Percentiles rank a stretch among this genome's conserved stretches.
Evolutionary conservation across 805 yeast genomes (phyloP).

Genomic region (Lachancea kluyveri): DNA sequence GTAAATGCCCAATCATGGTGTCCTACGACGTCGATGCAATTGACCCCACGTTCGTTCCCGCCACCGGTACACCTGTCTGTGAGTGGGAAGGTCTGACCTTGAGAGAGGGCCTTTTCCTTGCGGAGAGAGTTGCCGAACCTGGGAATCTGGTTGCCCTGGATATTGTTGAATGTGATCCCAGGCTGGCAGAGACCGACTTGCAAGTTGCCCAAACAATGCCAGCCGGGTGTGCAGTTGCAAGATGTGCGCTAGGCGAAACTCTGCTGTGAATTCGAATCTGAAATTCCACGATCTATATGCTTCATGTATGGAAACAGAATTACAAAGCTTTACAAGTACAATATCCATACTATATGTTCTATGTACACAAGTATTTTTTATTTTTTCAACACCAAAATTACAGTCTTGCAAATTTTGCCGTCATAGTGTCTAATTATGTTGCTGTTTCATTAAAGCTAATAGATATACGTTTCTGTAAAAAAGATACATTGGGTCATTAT

Average conservation of each 20-base stretch:
- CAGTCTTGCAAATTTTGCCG: no score
- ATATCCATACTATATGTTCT: no score
- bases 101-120: constrained; percentile 88
- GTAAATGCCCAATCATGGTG: constrained; percentile 72
- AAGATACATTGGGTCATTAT: no score
- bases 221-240: constrained; percentile 84
- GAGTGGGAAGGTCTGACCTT: constrained; percentile 92
- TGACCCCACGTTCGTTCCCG: constrained; percentile 90
- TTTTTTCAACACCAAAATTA: no score
- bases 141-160: constrained; percentile 84
- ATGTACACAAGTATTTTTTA: no score
- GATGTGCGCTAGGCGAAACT: constrained; percentile 94
- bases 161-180: constrained; percentile 91
- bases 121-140: constrained; percentile 86
- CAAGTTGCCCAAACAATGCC: constrained; percentile 80
- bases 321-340: no score
- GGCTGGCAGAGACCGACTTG: constrained; percentile 67
- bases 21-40: constrained; percentile 96
- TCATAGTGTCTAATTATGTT: no score
- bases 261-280: constrained; percentile 34
- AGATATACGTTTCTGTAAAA: no score
- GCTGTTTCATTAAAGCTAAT: no score
- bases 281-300: no score
- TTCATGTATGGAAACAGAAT: no score
- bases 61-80: constrained; percentile 97